Evolutionary conservation across 441 rosid genomes (phyloP).

Genomic region (Gossypium lobatum): DNA sequence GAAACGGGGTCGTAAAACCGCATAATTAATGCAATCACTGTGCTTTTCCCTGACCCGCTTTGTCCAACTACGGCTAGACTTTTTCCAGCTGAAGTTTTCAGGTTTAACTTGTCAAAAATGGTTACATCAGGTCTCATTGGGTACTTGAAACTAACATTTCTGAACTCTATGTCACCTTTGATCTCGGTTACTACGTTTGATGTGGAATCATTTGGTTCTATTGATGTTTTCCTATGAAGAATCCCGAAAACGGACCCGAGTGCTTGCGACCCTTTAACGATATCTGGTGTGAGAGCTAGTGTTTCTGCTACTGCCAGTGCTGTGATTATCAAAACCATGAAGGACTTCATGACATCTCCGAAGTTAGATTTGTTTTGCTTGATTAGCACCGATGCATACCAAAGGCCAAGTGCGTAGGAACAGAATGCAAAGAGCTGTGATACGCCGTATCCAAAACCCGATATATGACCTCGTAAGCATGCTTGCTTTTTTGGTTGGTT

Average conservation of each 20-base stretch:
- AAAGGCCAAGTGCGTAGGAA: slow-evolving; percentile 79
- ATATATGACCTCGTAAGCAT: slow-evolving; percentile 60
- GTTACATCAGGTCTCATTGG: slow-evolving; percentile 59
- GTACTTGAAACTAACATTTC: slow-evolving; percentile 53
- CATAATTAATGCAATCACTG: slow-evolving; percentile 56
- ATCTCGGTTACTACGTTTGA: slow-evolving; percentile 35
- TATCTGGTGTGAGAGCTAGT: slow-evolving; percentile 73
- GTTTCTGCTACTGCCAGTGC: slow-evolving; percentile 68
- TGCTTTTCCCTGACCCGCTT: slow-evolving; percentile 87
- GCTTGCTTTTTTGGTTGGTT: slow-evolving; percentile 56
- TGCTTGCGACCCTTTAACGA: slow-evolving; percentile 80
- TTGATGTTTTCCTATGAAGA: slow-evolving; percentile 47
- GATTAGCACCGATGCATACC: slow-evolving; percentile 71
- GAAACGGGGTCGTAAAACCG: slow-evolving; percentile 62
- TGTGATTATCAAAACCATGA: slow-evolving; percentile 66
- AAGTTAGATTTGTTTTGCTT: slow-evolving; percentile 45
- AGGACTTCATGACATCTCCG: slow-evolving; percentile 49
- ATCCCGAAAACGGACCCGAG: slow-evolving; percentile 61
- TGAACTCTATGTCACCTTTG: slow-evolving; percentile 53
- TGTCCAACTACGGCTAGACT: slow-evolving; percentile 72
- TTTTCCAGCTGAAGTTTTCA: slow-evolving; percentile 46
- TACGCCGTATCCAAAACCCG: slow-evolving; percentile 70
- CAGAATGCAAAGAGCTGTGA: slow-evolving; percentile 53
- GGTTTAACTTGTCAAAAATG: slow-evolving; percentile 44
- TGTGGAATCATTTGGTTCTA: slow-evolving; percentile 33